Percentiles rank a stretch among this genome's conserved stretches.
These are phyloP conservation scores for Aleurites moluccanus DNA, from an alignment of 441 rosid species.

Conservation along the genomic window DNA sequence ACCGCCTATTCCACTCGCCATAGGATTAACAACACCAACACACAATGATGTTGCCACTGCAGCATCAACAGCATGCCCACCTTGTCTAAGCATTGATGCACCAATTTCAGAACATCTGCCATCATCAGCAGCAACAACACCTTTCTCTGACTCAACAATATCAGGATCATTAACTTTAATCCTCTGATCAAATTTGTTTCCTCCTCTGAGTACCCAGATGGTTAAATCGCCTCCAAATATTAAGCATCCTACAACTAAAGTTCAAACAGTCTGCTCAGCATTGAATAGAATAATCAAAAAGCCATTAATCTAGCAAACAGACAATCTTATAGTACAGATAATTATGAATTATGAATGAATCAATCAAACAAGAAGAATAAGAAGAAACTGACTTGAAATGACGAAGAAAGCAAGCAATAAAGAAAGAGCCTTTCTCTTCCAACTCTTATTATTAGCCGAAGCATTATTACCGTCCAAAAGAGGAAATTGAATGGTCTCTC, in stretches of 20 bases:
- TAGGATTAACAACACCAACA: constrained; percentile 70
- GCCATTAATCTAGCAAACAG: too few species aligned
- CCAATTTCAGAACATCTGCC: constrained; percentile 80
- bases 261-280: constrained; percentile 11
- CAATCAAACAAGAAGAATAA: neutral
- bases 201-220: constrained; percentile 30
- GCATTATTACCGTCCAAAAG: constrained; percentile 18
- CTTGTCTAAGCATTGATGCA: constrained; percentile 62
- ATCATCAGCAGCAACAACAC: constrained; percentile 94
- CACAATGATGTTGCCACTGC: constrained; percentile 71
- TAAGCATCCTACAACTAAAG: constrained; percentile 45
- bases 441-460: constrained; percentile 23
- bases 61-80: constrained; percentile 84
- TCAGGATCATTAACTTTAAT: constrained; percentile 32
- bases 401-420: constrained; percentile 40
- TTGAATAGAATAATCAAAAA: neutral
- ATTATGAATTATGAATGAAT: too few species aligned
- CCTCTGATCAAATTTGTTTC: constrained; percentile 21
- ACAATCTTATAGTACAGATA: too few species aligned
- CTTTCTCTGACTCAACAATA: constrained; percentile 63
- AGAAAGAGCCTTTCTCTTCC: constrained; percentile 31
- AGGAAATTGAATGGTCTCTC: constrained; percentile 2
- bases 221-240: constrained; percentile 34
- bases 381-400: constrained; percentile 44
- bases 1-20: constrained; percentile 91